These are phyloP conservation scores for Crepidotus variabilis DNA, from an alignment of 768 basidiomycete genomes.

Conservation along the genomic window DNA sequence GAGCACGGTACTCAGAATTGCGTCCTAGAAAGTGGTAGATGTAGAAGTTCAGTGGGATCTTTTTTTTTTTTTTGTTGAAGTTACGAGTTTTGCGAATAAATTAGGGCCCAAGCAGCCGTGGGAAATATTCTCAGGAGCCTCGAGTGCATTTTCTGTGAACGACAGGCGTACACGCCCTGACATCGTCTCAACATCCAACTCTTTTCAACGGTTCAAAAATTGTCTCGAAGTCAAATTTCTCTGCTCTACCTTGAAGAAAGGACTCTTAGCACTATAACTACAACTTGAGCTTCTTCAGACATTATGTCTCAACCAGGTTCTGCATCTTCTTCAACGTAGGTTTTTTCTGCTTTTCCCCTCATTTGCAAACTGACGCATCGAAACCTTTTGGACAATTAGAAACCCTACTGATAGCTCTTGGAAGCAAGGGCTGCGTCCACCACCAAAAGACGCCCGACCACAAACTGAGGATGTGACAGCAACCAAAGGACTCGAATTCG, in stretches of 20 bases:
- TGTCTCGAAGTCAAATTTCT: neutral
- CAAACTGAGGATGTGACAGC: conserved; percentile 97
- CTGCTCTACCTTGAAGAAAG: neutral
- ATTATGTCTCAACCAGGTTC: neutral
- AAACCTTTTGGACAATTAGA: conserved; percentile 15
- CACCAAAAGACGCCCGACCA: conserved; percentile 88
- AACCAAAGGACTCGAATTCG: conserved; percentile 92
- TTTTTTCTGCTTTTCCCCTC: neutral
- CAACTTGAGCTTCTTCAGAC: neutral
- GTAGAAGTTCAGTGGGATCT: too few relatives aligned
- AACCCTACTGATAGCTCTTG: conserved; percentile 46
- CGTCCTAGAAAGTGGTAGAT: neutral
- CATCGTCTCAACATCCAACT: neutral
- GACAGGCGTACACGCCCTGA: neutral
- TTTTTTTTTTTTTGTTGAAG: neutral
- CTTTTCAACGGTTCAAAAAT: neutral
- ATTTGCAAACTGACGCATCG: neutral
- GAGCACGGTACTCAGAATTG: neutral
- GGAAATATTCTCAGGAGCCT: neutral
- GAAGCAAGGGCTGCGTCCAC: conserved; percentile 77
- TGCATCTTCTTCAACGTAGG: neutral
- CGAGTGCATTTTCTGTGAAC: neutral
- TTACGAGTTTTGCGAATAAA: neutral
- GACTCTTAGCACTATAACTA: neutral
- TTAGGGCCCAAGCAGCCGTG: neutral